phyloP scores from a whole-genome alignment of 73 alveolate genomes.

The Stentor roeselii region DNA sequence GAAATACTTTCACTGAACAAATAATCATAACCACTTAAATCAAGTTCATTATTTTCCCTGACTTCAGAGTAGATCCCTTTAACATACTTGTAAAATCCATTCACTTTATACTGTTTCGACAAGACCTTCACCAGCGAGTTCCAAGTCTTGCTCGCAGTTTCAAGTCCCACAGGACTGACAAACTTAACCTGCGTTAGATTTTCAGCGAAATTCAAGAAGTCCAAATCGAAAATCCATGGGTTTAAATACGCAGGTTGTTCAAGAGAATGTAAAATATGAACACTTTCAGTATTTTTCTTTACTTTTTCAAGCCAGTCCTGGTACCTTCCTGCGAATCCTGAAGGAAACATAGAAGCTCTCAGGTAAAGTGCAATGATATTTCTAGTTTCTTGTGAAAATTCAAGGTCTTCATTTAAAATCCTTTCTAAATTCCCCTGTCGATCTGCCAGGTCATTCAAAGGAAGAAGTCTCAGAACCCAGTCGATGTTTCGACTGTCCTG shows the following conservation, averaged over 20 bases:
- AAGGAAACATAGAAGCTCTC: neutral
- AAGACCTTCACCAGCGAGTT: neutral
- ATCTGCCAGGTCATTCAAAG: neutral
- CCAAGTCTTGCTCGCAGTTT: neutral
- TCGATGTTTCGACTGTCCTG: neutral
- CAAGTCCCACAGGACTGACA: neutral
- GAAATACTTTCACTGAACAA: neutral
- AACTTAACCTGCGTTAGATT: neutral
- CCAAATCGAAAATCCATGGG: constrained; percentile 17
- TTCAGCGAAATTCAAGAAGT: constrained; percentile 12
- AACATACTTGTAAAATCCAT: neutral
- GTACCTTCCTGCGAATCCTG: neutral
- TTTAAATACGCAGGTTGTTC: constrained; percentile 8
- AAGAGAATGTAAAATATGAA: neutral
- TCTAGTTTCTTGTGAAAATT: neutral
- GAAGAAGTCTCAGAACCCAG: neutral
- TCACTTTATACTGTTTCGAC: neutral
- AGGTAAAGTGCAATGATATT: neutral
- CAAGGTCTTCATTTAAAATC: neutral
- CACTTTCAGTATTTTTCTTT: neutral
- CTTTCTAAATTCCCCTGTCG: neutral
- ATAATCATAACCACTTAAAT: neutral
- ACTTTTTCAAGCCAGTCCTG: neutral
- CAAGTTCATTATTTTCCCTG: neutral
- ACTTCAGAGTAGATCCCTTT: neutral